Evolutionary conservation across 192 early-diverging fungal species (phyloP), one percentile per base, ranked within the genome.

Genomic region (Paraglomus brasilianum): DNA sequence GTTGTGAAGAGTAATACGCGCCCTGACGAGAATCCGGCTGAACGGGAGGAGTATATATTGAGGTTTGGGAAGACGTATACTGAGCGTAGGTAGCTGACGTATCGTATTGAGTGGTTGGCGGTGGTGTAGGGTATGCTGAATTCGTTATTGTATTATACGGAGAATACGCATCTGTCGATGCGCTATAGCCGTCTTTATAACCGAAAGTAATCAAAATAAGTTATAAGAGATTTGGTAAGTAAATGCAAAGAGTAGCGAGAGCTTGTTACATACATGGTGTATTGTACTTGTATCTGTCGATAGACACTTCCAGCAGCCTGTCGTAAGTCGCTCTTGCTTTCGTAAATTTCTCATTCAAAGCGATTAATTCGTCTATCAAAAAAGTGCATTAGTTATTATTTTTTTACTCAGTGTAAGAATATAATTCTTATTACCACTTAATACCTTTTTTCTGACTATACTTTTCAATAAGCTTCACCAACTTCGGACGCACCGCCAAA

Each of bases 391-490:
- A 71, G 30, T 8, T 5, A 30, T 36, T 11, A 59, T 6, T 43
- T 15, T 47, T 59, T 41, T 14, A n/a, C 13, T 21, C 11, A 36
- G 1, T 36, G 47, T 15, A 39, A 17, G 38, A 10, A 11, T 30
- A 11, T 17, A 52, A 38, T 19, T 51, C 1, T 39, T 8, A 24
- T 53, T 51, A 40, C 9, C 13, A 9, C 8, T 14, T 44, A 77
- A 75, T 78, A 83, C 92, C 92, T 82, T 93, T 94, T 74, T 92
- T 94, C 36, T 87, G 82, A 19, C 83, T 87, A 51, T 93, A 89
- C 48, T 87, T 87, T 65, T 95, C 93, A 61, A 96, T 85, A 40
- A 95, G 79, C 71, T 87, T 88, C 15, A 97, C 83, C 45, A 99
- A 78, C 77, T 93, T 91, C 2, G 95, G 94, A 47, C 94, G 77